phyloP scores from a whole-genome alignment of 495 filamentous ascomycete genomes.

The Aspergillus hancockii region DNA sequence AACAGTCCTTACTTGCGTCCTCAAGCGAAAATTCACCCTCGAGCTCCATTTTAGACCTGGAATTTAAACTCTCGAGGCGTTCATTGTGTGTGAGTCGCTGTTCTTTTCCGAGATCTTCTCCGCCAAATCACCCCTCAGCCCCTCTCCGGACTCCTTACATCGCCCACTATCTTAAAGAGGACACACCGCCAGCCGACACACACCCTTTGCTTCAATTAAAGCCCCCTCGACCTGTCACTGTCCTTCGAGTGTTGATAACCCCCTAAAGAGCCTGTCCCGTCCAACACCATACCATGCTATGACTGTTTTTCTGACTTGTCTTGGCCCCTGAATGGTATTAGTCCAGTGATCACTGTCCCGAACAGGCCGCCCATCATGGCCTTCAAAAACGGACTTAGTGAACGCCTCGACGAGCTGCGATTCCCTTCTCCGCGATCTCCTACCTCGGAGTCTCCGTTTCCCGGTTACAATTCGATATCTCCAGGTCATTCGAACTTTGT shows the following conservation, averaged over 20 bases:
- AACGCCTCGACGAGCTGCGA: conserved; percentile 74
- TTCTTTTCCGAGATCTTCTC: conserved; percentile 35
- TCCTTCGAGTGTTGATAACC: conserved; percentile 12
- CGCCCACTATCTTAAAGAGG: conserved; percentile 22
- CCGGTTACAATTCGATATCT: conserved; percentile 68
- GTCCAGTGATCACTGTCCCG: conserved; percentile 32
- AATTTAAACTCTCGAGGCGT: conserved; percentile 40
- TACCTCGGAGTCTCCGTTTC: conserved; percentile 67
- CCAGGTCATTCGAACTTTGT: conserved; percentile 62
- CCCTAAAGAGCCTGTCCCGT: conserved; percentile 2
- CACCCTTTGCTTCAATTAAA: conserved; percentile 21
- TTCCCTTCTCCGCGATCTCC: conserved; percentile 75
- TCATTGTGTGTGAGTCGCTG: conserved; percentile 43
- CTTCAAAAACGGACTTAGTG: conserved; percentile 64
- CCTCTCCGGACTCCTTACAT: conserved; percentile 46
- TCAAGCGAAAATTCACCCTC: conserved; percentile 5
- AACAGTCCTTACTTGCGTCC: conserved; percentile 20
- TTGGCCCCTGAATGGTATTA: conserved; percentile 30
- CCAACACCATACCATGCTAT: conserved; percentile 17
- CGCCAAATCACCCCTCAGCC: conserved; percentile 45
- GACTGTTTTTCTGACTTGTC: conserved; percentile 26
- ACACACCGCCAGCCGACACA: conserved; percentile 39
- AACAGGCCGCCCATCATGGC: conserved; percentile 53
- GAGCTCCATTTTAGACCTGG: conserved; percentile 24
- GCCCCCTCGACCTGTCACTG: conserved; percentile 15